Conservation (phyloP, 345 rosid species). For the Hibiscus mutabilis region DNA sequence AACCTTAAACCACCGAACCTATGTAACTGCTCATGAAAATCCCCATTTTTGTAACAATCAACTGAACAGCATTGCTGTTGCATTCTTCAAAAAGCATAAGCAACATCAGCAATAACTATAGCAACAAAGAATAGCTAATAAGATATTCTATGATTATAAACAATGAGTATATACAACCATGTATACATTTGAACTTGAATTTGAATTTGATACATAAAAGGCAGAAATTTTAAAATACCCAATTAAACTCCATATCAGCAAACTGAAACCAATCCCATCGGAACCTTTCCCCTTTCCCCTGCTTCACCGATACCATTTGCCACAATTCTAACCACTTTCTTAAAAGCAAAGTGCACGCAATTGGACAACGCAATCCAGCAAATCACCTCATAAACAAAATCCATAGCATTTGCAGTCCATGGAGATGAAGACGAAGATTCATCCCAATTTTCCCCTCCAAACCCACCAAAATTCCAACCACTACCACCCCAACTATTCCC, state of each 20-base stretch:
- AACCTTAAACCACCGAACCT: too few species aligned
- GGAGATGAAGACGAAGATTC: slow-evolving; percentile 46
- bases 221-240: neutral
- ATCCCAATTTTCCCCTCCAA: slow-evolving; percentile 57
- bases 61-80: neutral
- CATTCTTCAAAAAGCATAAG: neutral
- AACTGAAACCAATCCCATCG: slow-evolving; percentile 42
- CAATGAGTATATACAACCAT: slow-evolving; percentile 3
- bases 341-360: slow-evolving; percentile 80
- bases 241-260: slow-evolving; percentile 29
- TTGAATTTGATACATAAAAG: neutral
- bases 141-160: neutral
- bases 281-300: slow-evolving; percentile 53
- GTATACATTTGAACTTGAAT: slow-evolving; percentile 16
- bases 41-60: neutral
- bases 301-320: slow-evolving; percentile 25
- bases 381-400: slow-evolving; percentile 84
- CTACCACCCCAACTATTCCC: slow-evolving; percentile 47
- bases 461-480: slow-evolving; percentile 63
- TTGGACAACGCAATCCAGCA: slow-evolving; percentile 86
- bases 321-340: slow-evolving; percentile 50
- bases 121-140: neutral
- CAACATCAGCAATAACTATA: neutral
- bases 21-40: neutral
- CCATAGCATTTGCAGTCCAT: slow-evolving; percentile 54